These are phyloP conservation scores for Nissolia schottii DNA, from an alignment of 306 rosid genomes.

Conservation along the genomic window DNA sequence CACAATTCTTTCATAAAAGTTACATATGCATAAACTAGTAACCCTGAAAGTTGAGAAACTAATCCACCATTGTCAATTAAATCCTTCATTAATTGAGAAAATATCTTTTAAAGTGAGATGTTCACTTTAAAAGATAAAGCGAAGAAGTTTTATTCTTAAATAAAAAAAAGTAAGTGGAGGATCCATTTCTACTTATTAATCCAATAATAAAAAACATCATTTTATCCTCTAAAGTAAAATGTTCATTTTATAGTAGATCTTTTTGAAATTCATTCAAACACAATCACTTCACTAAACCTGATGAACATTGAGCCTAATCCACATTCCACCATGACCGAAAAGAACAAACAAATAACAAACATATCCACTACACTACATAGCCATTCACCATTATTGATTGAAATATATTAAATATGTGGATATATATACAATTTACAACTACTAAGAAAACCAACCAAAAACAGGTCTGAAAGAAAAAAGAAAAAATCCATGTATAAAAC, in stretches of 20 bases:
- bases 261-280: slow-evolving; percentile 20
- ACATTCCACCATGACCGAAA: background rate
- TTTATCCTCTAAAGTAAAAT: too few relatives aligned
- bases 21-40: background rate
- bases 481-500: background rate
- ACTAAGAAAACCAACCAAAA: slow-evolving; percentile 3
- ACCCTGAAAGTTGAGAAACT: background rate
- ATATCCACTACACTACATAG: background rate
- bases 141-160: too few relatives aligned
- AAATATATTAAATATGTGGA: background rate
- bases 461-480: background rate
- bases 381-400: background rate
- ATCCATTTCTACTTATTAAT: too few relatives aligned
- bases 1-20: background rate
- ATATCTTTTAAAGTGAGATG: too few relatives aligned
- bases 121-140: too few relatives aligned
- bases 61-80: background rate
- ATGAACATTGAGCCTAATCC: slow-evolving; percentile 18
- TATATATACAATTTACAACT: slow-evolving; percentile 25
- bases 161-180: too few relatives aligned
- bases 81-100: too few relatives aligned
- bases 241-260: too few relatives aligned
- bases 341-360: background rate
- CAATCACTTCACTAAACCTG: background rate
- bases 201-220: too few relatives aligned